Conservation (phyloP, 2,329 filamentous ascomycete genomes). For the Teratosphaeria epicoccoides region DNA sequence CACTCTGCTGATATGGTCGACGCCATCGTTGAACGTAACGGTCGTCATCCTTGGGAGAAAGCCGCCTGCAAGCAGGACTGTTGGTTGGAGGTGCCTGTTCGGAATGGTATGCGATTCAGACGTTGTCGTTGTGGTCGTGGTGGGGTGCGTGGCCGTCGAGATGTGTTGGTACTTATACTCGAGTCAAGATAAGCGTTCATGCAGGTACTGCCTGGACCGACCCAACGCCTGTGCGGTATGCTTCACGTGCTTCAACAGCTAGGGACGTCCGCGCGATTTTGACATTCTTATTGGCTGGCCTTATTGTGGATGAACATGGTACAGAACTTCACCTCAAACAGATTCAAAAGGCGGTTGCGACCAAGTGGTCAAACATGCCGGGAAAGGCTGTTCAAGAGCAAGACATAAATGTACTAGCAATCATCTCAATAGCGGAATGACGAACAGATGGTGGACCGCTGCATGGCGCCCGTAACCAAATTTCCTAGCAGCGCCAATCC, state of each 20-base stretch:
- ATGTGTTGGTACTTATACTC: neutral
- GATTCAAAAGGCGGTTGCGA: neutral
- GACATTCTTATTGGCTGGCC: neutral
- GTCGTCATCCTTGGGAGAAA: neutral
- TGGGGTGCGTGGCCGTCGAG: too few relatives aligned
- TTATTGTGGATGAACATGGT: neutral
- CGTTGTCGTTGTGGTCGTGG: too few relatives aligned
- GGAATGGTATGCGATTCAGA: neutral
- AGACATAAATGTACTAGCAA: neutral
- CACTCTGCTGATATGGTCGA: neutral
- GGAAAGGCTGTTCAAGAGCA: neutral
- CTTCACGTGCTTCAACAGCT: neutral
- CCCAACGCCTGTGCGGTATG: neutral
- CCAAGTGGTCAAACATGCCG: neutral
- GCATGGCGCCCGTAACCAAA: neutral
- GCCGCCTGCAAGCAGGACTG: neutral
- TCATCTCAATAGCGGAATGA: neutral
- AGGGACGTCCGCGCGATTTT: neutral
- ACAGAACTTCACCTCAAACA: neutral
- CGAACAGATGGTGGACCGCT: neutral
- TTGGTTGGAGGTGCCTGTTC: neutral
- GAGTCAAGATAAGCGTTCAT: neutral
- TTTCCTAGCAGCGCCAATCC: neutral
- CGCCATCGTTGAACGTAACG: neutral
- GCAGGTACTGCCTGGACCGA: neutral